Base-by-base conservation (phyloP, 495 filamentous ascomycete genomes). In the Cenococcum geophilum region DNA sequence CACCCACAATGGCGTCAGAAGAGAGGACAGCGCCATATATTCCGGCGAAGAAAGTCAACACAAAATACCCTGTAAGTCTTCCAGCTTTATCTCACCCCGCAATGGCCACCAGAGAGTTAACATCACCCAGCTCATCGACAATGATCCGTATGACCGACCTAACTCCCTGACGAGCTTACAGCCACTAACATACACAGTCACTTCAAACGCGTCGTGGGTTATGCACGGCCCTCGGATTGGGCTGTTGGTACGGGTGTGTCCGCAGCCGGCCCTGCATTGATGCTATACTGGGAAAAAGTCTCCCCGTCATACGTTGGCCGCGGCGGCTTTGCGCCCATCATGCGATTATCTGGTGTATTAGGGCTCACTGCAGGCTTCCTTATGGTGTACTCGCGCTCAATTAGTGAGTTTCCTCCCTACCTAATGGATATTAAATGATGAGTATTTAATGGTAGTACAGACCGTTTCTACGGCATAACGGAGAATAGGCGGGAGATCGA, bases 401-500 rank as follows among this genome's bases (percentile, higher is more conserved):
- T 77, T 63, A 72, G 84, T 86, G 79, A 63, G 82, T 69, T 40
- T 21, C n/a, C 21, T 14, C 36, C 32, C 22, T 43, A 18, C 61
- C 67, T 34, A 63, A 49, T 52, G 45, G 43, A 1, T 5, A 36
- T 27, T 58, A 48, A 36, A 16, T 10, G 40, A 45, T 16, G 40
- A 14, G 40, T 16, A 4, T 4, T 45, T 45, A 45, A 45, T 14
- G 14, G 1, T 49, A 45, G 6, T 37, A 5, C 40, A 70, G 70
- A 55, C 32, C 89, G 93, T 51, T 97, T 98, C 78, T 96, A 96
- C 79, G 93, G 93, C 63, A 88, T 89, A 77, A 83, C 82, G 35
- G 93, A 98, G 73, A 97, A 98, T 76, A 75, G 83, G 47, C 84
- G 95, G 59, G 93, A 98, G 71, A 77, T 92, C 32, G 89, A 96